Evolutionary conservation across 768 basidiomycete genomes (phyloP).

Genomic region (Sutorius australiensis): DNA sequence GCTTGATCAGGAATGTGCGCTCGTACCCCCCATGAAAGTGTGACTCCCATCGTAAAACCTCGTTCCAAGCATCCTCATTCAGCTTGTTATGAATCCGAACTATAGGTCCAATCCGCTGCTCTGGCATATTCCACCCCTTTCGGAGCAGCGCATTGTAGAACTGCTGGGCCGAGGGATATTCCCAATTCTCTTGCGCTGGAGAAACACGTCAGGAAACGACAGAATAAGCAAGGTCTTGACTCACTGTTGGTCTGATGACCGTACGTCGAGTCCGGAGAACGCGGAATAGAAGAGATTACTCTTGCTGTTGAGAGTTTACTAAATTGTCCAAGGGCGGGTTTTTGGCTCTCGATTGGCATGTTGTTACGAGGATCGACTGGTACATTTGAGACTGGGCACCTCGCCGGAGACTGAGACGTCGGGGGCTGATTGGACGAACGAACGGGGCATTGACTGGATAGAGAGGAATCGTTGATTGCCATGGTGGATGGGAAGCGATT

Average conservation of each 20-base stretch:
- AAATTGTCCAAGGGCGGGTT: neutral
- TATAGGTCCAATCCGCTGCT: conserved; percentile 2
- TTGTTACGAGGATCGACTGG: conserved; percentile 8
- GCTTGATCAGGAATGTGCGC: neutral
- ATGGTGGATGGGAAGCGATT: conserved; percentile 1
- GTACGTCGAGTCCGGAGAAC: conserved; percentile 5
- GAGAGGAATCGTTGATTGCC: neutral
- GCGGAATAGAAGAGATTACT: conserved; percentile 6
- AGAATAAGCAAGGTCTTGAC: neutral
- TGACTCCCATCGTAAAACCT: conserved; percentile 12
- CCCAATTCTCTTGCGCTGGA: conserved; percentile 10
- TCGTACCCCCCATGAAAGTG: conserved; percentile 13
- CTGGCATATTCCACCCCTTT: conserved; percentile 7
- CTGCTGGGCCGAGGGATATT: conserved; percentile 12
- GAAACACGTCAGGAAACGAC: neutral
- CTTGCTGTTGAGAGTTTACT: neutral
- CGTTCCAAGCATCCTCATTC: conserved; percentile 10
- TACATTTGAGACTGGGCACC: conserved; percentile 1
- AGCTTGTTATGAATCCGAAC: conserved; percentile 8
- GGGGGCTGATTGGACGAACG: neutral
- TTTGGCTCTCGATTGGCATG: conserved; percentile 12
- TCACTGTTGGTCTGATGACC: conserved; percentile 12
- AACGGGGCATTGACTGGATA: neutral
- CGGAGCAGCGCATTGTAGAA: conserved; percentile 13
- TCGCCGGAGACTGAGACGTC: conserved; percentile 2